Base-by-base conservation (phyloP, 2,329 filamentous ascomycete species). In the Fusarium fracticaudum region DNA sequence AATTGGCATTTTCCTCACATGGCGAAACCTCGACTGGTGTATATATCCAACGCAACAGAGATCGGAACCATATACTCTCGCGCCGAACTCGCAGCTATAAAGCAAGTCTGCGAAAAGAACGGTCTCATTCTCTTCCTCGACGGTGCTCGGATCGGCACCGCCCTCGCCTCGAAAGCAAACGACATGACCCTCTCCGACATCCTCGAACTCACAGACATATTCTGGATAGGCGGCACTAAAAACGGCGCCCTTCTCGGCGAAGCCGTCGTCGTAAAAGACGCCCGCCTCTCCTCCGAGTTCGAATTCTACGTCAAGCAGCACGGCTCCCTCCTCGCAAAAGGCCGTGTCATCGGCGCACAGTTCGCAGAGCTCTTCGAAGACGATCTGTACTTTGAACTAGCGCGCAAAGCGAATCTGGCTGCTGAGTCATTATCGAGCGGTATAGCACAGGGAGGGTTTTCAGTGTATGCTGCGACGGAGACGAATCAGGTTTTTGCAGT, bases 171-270 rank as follows among this genome's bases (percentile, higher is more conserved):
- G 0, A 77, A 73, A 15, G 78, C 76, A 29, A 87, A 85, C 44
- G 84, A 87, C 63, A 76, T 87, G 77, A 83, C 81, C 0, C 79
- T 86, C 10, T 71, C 73, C 1, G 86, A 88, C 60, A 77, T 88
- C 11, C 76, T 86, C 4, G 83, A 86, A 9, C 73, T 87, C 45
- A 86, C 85, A 0, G 86, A 88, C 62, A 86, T 88, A 26, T 88
- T 88, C 79, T 88, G 86, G 86, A 87, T 88, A 43, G 86, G 86
- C 7, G 86, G 86, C 0, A 88, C 86, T 9, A 88, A 88, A 71
- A 86, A 86, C 69, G 86, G 86, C 2, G 86, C 86, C 0, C 73
- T 88, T 8, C 80, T 88, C 8, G 86, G 86, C 4, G 86, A 88
- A 67, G 86, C 86, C 4, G 84, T 88, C 12, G 82, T 88, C 1